A percentile compares a stretch with the other conserved stretches of the same genome.
Evolutionary conservation across 257 asterid genomes (phyloP).

Genomic region (Jasminum sambac): DNA sequence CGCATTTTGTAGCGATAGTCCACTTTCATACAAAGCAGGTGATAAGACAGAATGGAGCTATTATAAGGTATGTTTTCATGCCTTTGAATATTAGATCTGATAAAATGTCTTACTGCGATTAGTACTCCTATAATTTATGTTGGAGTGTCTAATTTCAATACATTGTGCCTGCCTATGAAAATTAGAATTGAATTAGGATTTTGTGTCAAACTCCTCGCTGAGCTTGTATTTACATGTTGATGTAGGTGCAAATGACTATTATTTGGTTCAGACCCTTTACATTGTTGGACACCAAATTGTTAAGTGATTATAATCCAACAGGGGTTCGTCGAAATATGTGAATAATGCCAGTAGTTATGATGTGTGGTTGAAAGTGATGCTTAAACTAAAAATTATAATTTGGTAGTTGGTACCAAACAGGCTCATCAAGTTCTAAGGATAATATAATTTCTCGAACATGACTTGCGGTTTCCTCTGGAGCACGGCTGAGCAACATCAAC

Average conservation of each 20-base stretch:
- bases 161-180: neutral
- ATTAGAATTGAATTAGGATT: neutral
- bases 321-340: too few species aligned
- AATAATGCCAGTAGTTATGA: too few species aligned
- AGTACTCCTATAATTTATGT: neutral
- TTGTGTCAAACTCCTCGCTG: neutral
- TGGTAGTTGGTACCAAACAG: neutral
- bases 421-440: neutral
- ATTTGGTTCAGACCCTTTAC: neutral
- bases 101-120: constrained; percentile 14
- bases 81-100: constrained; percentile 6
- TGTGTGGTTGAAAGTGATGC: too few species aligned
- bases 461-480: neutral
- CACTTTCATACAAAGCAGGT: constrained; percentile 74
- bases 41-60: constrained; percentile 94
- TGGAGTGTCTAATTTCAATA: neutral
- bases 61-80: constrained; percentile 65
- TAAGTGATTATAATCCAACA: too few species aligned
- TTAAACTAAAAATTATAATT: too few species aligned
- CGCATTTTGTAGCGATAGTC: constrained; percentile 93
- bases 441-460: neutral
- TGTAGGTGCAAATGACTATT: neutral
- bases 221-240: neutral
- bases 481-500: neutral
- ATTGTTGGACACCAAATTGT: too few species aligned